Evolutionary conservation across 176 grass and related monocot species (phyloP).

Genomic region (Thinopyrum elongatum): DNA sequence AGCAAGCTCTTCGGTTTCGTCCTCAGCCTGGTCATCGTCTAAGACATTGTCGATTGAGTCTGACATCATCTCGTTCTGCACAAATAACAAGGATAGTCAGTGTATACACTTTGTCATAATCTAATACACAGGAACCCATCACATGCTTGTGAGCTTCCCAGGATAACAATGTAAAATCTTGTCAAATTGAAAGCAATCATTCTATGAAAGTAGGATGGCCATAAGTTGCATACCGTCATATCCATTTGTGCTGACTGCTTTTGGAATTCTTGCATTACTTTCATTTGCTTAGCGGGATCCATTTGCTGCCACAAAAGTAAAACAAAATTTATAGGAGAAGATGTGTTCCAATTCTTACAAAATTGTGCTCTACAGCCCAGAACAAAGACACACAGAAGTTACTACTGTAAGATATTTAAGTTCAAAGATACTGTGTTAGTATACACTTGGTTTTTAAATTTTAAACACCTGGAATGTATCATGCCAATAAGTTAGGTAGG

Average conservation of each 20-base stretch:
- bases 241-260: slow-evolving; percentile 92
- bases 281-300: slow-evolving; percentile 88
- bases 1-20: slow-evolving; percentile 87
- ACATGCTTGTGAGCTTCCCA: slow-evolving; percentile 12
- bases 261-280: slow-evolving; percentile 95
- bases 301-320: slow-evolving; percentile 72
- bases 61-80: slow-evolving; percentile 93
- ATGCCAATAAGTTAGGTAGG: slow-evolving; percentile 6
- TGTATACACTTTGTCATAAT: slow-evolving; percentile 1
- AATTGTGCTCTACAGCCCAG: background rate
- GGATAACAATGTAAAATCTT: background rate
- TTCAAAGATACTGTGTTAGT: background rate
- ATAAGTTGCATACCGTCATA: slow-evolving; percentile 59
- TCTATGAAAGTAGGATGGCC: background rate
- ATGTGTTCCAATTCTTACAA: background rate
- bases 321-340: slow-evolving; percentile 18
- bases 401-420: slow-evolving; percentile 13
- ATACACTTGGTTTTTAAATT: background rate
- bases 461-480: background rate
- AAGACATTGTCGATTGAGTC: slow-evolving; percentile 76
- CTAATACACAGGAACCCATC: slow-evolving; percentile 2
- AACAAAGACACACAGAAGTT: background rate
- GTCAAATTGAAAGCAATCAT: background rate
- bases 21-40: slow-evolving; percentile 86
- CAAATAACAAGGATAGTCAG: slow-evolving; percentile 25